Conservation (phyloP, 495 filamentous ascomycete species). For the Aeminium ludgeri region DNA sequence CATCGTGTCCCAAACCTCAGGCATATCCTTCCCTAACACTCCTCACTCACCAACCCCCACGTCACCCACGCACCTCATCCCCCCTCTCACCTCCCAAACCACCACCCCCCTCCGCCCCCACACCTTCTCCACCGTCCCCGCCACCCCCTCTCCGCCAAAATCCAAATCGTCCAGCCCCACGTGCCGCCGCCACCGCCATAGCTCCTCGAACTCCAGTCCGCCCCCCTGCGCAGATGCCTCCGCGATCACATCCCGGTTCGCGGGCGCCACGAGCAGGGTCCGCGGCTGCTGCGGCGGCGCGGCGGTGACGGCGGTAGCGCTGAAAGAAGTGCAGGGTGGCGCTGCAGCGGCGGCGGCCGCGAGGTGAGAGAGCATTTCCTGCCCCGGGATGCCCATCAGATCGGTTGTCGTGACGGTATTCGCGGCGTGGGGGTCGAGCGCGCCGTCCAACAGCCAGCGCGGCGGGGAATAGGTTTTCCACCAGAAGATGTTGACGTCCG, state of each 20-base stretch:
- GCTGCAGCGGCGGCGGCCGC: slow-evolving; percentile 37
- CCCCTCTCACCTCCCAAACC: slow-evolving; percentile 72
- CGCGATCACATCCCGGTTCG: slow-evolving; percentile 22
- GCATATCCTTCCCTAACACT: no score
- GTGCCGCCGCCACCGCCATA: slow-evolving; percentile 61
- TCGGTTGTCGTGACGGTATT: slow-evolving; percentile 49
- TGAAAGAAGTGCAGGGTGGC: slow-evolving; percentile 36
- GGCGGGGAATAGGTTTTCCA: slow-evolving; percentile 97
- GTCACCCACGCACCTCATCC: no score
- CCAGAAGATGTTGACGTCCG: slow-evolving; percentile 67
- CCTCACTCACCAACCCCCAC: no score
- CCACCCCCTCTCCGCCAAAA: slow-evolving; percentile 67
- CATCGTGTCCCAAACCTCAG: no score
- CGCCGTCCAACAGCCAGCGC: slow-evolving; percentile 65
- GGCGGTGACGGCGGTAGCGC: slow-evolving; percentile 17
- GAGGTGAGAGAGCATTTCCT: slow-evolving; percentile 42
- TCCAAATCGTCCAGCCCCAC: slow-evolving; percentile 88
- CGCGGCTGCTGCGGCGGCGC: slow-evolving; percentile 43
- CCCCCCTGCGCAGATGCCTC: slow-evolving; percentile 26
- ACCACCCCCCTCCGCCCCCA: slow-evolving; percentile 64
- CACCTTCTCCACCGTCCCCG: slow-evolving; percentile 54
- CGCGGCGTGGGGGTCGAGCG: no score
- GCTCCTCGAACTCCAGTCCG: slow-evolving; percentile 39
- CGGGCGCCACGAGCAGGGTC: slow-evolving; percentile 27
- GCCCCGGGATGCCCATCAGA: slow-evolving; percentile 61